Evolutionary conservation across 2,329 filamentous ascomycete species (phyloP).

Genomic region (Fusarium tricinctum): DNA sequence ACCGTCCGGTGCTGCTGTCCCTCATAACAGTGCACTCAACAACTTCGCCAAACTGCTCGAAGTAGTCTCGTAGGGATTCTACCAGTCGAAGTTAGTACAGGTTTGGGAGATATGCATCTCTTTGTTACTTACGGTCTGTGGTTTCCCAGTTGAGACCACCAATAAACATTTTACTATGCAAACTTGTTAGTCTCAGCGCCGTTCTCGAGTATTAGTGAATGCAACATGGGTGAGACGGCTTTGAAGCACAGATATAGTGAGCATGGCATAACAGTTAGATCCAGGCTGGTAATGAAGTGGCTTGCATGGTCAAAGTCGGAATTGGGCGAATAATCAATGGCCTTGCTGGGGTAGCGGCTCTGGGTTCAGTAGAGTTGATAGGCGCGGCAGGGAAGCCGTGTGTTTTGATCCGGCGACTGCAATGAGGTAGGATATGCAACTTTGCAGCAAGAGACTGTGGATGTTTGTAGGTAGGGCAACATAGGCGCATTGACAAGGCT

Average conservation of each 20-base stretch:
- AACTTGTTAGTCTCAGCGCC: conserved; percentile 38
- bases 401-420: conserved; percentile 10
- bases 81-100: conserved; percentile 33
- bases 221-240: conserved; percentile 21
- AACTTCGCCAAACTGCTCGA: conserved; percentile 97
- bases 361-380: conserved; percentile 15
- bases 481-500: conserved; percentile 24
- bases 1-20: conserved; percentile 92
- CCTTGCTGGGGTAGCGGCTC: conserved; percentile 6
- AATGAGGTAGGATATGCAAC: conserved; percentile 11
- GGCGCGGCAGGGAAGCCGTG: neutral
- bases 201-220: conserved; percentile 8
- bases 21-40: conserved; percentile 99
- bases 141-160: conserved; percentile 99
- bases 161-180: conserved; percentile 97
- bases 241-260: conserved; percentile 16
- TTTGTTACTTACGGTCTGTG: conserved; percentile 83
- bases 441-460: conserved; percentile 17
- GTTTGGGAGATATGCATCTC: neutral
- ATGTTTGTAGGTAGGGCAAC: conserved; percentile 25
- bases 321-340: conserved; percentile 13
- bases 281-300: conserved; percentile 41
- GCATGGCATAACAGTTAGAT: conserved; percentile 27
- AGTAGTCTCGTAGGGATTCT: conserved; percentile 98
- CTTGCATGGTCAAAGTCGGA: conserved; percentile 41